These are phyloP conservation scores for Boletus patriciae DNA, from an alignment of 768 basidiomycete species.

Conservation along the genomic window DNA sequence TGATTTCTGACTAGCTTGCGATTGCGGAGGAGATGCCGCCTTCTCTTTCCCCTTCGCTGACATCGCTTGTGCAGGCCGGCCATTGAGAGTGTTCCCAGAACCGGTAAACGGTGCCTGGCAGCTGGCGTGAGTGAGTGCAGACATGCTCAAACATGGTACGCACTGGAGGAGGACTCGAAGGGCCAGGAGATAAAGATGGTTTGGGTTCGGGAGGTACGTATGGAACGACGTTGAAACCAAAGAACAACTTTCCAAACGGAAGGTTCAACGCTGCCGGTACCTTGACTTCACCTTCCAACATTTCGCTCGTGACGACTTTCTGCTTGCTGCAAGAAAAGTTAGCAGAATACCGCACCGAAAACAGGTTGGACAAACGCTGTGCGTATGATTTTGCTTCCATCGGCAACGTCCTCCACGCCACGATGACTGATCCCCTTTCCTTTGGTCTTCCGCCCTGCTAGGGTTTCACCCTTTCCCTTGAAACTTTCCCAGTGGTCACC, in stretches of 20 bases:
- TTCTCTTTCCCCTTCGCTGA: constrained; percentile 57
- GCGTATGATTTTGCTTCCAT: constrained; percentile 83
- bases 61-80: constrained; percentile 40
- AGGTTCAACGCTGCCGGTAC: constrained; percentile 89
- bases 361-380: constrained; percentile 68
- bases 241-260: constrained; percentile 94
- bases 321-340: constrained; percentile 57
- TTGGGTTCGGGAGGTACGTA: constrained; percentile 53
- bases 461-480: constrained; percentile 90
- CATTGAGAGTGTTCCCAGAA: constrained; percentile 65
- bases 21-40: constrained; percentile 36
- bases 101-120: constrained; percentile 56
- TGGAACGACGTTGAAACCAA: constrained; percentile 83
- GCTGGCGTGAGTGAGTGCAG: neutral
- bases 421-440: constrained; percentile 90
- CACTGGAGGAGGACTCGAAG: constrained; percentile 32
- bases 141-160: constrained; percentile 12
- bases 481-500: constrained; percentile 94
- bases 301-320: constrained; percentile 79
- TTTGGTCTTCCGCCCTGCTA: constrained; percentile 89
- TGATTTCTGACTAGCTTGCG: constrained; percentile 36
- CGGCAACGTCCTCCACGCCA: constrained; percentile 74
- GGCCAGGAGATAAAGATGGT: constrained; percentile 29
- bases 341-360: constrained; percentile 3
- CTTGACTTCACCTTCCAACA: constrained; percentile 68